These are phyloP conservation scores for Cryptosporidium felis DNA, from an alignment of 169 alveolate genomes.

Conservation along the genomic window DNA sequence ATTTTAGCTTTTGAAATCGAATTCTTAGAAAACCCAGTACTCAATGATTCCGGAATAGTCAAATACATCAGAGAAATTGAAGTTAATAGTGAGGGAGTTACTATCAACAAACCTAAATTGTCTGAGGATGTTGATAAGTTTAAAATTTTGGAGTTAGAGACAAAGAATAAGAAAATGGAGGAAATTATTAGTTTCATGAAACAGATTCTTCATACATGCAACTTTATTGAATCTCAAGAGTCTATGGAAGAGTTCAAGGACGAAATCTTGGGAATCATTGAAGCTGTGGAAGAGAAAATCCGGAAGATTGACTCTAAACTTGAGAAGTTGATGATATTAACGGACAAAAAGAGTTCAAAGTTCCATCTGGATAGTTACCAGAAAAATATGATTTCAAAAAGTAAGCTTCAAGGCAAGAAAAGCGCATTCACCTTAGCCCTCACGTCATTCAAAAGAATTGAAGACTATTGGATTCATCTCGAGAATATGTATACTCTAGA, in stretches of 20 bases:
- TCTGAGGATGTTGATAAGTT: neutral
- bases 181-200: neutral
- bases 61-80: conserved; percentile 16
- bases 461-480: conserved; percentile 26
- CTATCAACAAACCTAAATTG: neutral
- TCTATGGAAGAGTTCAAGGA: conserved; percentile 6
- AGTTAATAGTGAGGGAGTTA: neutral
- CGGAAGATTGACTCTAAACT: neutral
- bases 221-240: neutral
- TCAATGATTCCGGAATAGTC: conserved; percentile 16
- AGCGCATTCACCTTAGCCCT: neutral
- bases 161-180: conserved; percentile 2
- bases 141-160: neutral
- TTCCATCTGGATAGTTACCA: neutral
- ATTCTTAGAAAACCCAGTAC: conserved; percentile 5
- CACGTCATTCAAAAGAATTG: neutral
- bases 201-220: neutral
- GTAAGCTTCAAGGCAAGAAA: conserved; percentile 1
- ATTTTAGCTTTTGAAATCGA: conserved; percentile 13
- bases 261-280: neutral
- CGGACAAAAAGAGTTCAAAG: neutral
- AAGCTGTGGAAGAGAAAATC: neutral
- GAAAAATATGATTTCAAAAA: neutral
- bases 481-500: too few relatives aligned
- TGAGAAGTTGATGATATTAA: neutral